Conservation (phyloP, 139 green algal species). For the Asterochloris sp. region DNA sequence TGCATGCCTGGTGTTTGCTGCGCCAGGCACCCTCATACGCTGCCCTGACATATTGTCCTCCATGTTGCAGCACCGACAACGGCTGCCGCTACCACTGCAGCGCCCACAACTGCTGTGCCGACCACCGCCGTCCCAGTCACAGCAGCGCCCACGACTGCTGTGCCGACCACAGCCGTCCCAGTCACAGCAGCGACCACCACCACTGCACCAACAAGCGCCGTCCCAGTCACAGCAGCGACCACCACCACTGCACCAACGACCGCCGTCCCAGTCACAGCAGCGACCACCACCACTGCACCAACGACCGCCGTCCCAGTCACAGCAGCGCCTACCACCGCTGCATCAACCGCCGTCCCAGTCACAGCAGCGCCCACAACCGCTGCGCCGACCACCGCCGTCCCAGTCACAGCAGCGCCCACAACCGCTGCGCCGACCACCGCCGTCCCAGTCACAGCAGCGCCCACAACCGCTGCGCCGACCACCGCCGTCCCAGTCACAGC, state of each 20-base stretch:
- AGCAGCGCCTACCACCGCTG: not conserved
- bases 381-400: not conserved
- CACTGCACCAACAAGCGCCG: not conserved
- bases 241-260: not conserved
- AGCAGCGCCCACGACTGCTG: not conserved
- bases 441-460: not conserved
- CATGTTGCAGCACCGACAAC: not conserved
- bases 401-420: not conserved
- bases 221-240: not conserved
- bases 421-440: not conserved
- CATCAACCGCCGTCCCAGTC: not conserved
- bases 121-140: not conserved
- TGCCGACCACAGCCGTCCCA: not conserved
- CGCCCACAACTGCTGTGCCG: not conserved
- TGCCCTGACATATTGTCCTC: too few species aligned
- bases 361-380: not conserved
- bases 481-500: not conserved
- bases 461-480: not conserved
- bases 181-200: not conserved
- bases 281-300: not conserved
- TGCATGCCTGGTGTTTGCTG: too few species aligned
- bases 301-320: not conserved
- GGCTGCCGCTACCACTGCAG: not conserved
- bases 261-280: not conserved
- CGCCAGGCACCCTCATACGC: too few species aligned